These are phyloP conservation scores for Lactarius tabidus DNA, from an alignment of 768 basidiomycete species.

Conservation along the genomic window DNA sequence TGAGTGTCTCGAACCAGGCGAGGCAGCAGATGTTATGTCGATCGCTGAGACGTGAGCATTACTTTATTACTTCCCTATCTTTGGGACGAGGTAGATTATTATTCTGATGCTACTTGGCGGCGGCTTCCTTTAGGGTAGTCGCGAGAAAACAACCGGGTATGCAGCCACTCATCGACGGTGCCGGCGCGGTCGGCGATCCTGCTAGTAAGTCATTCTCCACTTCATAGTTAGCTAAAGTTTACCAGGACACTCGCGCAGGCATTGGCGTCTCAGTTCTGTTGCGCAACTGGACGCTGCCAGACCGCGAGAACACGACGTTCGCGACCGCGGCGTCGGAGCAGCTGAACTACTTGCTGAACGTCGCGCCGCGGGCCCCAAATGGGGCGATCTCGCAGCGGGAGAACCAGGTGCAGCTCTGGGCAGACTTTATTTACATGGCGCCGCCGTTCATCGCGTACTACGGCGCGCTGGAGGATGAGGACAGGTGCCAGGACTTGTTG, in stretches of 20 bases:
- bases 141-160: constrained; percentile 35
- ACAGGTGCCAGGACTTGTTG: constrained; percentile 36
- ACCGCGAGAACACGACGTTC: constrained; percentile 34
- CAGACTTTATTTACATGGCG: constrained; percentile 59
- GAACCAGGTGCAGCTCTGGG: constrained; percentile 53
- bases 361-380: constrained; percentile 40
- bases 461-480: constrained; percentile 43
- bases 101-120: constrained; percentile 4
- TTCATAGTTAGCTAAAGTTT: too few species aligned
- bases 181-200: constrained; percentile 58
- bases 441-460: constrained; percentile 67
- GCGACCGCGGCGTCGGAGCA: constrained; percentile 43
- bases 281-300: constrained; percentile 48
- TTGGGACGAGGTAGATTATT: not conserved
- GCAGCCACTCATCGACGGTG: constrained; percentile 41
- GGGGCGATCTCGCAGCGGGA: constrained; percentile 61
- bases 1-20: constrained; percentile 27
- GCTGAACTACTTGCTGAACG: constrained; percentile 44
- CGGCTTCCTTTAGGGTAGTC: constrained; percentile 35
- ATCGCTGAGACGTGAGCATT: constrained; percentile 36
- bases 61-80: not conserved
- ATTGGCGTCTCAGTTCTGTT: constrained; percentile 51
- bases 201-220: constrained; percentile 40
- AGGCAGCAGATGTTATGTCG: constrained; percentile 40
- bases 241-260: constrained; percentile 32